These are phyloP conservation scores for Aureoboletus auriporus DNA, from an alignment of 768 basidiomycete genomes.

Conservation along the genomic window DNA sequence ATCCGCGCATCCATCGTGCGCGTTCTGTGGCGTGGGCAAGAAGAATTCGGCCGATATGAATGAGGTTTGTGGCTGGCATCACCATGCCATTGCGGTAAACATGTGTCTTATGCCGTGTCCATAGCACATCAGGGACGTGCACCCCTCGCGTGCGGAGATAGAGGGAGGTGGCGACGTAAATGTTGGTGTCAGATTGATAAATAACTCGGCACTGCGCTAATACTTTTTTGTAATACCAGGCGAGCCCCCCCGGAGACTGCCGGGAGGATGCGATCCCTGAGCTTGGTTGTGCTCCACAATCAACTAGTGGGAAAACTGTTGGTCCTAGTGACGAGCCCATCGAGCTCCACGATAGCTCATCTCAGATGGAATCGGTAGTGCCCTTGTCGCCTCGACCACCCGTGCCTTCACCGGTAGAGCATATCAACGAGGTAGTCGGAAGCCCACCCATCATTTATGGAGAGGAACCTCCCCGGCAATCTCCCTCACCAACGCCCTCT, in stretches of 20 bases:
- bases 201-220: conserved; percentile 2
- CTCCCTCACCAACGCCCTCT: conserved; percentile 25
- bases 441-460: background rate
- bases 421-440: background rate
- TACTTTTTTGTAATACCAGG: conserved; percentile 1
- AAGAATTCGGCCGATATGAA: conserved; percentile 13
- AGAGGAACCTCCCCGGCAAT: background rate
- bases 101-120: conserved; percentile 4
- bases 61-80: conserved; percentile 19
- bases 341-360: background rate
- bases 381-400: background rate
- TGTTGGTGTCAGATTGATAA: background rate
- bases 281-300: background rate
- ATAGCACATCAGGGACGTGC: conserved; percentile 20
- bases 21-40: conserved; percentile 15
- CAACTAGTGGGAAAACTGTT: background rate
- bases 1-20: conserved; percentile 19
- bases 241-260: background rate
- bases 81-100: background rate
- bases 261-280: background rate
- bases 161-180: background rate
- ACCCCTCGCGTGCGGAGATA: conserved; percentile 6
- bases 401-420: background rate
- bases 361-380: background rate
- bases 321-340: background rate